phyloP scores from a whole-genome alignment of 2,329 filamentous ascomycete genomes.

The Clarireedia paspali region DNA sequence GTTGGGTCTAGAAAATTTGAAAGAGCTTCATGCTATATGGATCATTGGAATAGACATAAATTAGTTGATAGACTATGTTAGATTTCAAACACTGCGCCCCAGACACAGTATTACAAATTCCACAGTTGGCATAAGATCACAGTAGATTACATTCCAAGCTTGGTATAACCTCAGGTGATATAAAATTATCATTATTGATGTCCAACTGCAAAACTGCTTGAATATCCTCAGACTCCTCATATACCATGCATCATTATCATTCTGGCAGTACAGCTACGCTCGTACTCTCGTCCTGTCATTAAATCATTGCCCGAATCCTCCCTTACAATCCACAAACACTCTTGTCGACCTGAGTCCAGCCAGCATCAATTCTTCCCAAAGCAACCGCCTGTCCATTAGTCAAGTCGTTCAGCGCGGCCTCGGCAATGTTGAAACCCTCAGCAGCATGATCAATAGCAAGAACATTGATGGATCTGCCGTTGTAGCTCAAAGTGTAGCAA shows the following conservation, averaged over 20 bases:
- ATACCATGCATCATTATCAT: not conserved
- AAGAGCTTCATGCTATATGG: not conserved
- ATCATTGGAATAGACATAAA: not conserved
- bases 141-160: too few relatives aligned
- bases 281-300: not conserved
- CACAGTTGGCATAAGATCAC: too few relatives aligned
- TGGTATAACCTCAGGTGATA: too few relatives aligned
- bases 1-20: too few relatives aligned
- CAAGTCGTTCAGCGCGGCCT: constrained; percentile 46
- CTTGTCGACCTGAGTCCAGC: constrained; percentile 36
- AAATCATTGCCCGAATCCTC: not conserved
- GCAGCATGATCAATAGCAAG: constrained; percentile 47
- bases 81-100: not conserved
- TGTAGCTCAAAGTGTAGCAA: constrained; percentile 49
- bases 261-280: not conserved
- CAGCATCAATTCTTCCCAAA: constrained; percentile 46
- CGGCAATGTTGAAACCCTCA: constrained; percentile 48
- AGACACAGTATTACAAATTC: too few relatives aligned
- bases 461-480: constrained; percentile 44
- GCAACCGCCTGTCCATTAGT: constrained; percentile 42
- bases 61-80: not conserved
- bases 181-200: too few relatives aligned
- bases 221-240: not conserved
- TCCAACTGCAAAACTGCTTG: too few relatives aligned
- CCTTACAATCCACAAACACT: constrained; percentile 36